Evolutionary conservation across 495 filamentous ascomycete species (phyloP).

Genomic region (Podospora tetraspora): DNA sequence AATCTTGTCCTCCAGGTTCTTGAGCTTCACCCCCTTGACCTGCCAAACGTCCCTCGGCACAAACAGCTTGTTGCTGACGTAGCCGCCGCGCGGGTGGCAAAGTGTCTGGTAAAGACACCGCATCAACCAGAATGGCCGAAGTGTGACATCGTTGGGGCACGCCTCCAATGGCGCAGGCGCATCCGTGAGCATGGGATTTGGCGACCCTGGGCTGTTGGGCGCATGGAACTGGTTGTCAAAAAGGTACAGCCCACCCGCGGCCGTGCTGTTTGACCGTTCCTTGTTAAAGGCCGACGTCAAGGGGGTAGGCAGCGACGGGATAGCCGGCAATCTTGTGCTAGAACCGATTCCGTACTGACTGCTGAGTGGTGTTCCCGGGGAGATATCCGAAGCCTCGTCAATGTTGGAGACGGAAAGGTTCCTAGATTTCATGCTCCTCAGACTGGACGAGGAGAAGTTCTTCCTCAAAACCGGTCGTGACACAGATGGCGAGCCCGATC

Average conservation of each 20-base stretch:
- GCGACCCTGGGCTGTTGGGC: conserved; percentile 60
- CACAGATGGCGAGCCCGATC: conserved; percentile 36
- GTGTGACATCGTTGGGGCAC: conserved; percentile 77
- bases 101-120: conserved; percentile 88
- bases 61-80: conserved; percentile 84
- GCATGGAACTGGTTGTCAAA: conserved; percentile 84
- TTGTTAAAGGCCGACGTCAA: conserved; percentile 53
- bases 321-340: conserved; percentile 36
- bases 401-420: conserved; percentile 71
- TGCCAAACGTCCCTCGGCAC: conserved; percentile 89
- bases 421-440: conserved; percentile 63
- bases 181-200: conserved; percentile 49
- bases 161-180: conserved; percentile 78
- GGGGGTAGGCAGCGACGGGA: conserved; percentile 67
- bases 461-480: conserved; percentile 57
- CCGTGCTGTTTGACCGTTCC: conserved; percentile 42
- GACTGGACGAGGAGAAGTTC: conserved; percentile 71
- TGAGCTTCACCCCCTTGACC: conserved; percentile 89
- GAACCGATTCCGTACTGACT: conserved; percentile 52
- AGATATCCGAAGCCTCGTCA: conserved; percentile 59
- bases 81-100: conserved; percentile 84
- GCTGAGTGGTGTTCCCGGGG: conserved; percentile 69
- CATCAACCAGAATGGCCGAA: conserved; percentile 96
- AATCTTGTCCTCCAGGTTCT: conserved; percentile 87
- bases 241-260: conserved; percentile 66